Evolutionary conservation across 208 protist genomes (phyloP).

Genomic region (Leishmania lainsoni): DNA sequence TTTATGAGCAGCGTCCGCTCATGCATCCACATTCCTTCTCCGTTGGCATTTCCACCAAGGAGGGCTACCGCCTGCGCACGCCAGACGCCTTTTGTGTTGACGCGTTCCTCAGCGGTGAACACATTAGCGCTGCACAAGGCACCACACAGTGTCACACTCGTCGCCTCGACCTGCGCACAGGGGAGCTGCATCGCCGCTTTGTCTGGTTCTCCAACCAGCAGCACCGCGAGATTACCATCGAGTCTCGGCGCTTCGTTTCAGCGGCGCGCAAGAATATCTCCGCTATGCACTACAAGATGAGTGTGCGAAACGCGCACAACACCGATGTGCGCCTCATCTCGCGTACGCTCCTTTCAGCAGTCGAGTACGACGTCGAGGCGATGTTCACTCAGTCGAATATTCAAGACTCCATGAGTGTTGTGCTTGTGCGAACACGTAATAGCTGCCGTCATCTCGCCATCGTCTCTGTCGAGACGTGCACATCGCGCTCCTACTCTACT

Average conservation of each 20-base stretch:
- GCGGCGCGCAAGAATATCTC: slow-evolving; percentile 69
- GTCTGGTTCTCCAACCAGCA: slow-evolving; percentile 77
- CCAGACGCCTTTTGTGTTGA: slow-evolving; percentile 87
- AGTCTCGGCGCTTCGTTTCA: slow-evolving; percentile 76
- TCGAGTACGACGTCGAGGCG: slow-evolving; percentile 68
- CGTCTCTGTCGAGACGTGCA: slow-evolving; percentile 62
- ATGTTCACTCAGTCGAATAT: slow-evolving; percentile 59
- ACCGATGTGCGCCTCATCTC: slow-evolving; percentile 88
- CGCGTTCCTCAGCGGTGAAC: slow-evolving; percentile 81
- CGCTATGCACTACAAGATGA: slow-evolving; percentile 66
- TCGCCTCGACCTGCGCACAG: slow-evolving; percentile 72
- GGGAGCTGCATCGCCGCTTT: slow-evolving; percentile 69
- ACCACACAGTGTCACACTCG: slow-evolving; percentile 60
- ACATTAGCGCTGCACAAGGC: slow-evolving; percentile 69
- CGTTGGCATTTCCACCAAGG: slow-evolving; percentile 39
- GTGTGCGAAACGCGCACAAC: slow-evolving; percentile 79
- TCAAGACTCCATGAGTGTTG: slow-evolving; percentile 67
- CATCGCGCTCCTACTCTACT: slow-evolving; percentile 29
- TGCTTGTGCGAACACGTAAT: slow-evolving; percentile 80
- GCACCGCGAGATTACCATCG: slow-evolving; percentile 75
- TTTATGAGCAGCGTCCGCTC: slow-evolving; percentile 67
- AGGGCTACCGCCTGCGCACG: slow-evolving; percentile 71
- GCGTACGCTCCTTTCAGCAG: slow-evolving; percentile 47
- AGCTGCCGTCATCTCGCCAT: slow-evolving; percentile 85
- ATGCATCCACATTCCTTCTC: slow-evolving; percentile 41